phyloP scores from a whole-genome alignment of 2,329 filamentous ascomycete species.

The Sarocladium kiliense region DNA sequence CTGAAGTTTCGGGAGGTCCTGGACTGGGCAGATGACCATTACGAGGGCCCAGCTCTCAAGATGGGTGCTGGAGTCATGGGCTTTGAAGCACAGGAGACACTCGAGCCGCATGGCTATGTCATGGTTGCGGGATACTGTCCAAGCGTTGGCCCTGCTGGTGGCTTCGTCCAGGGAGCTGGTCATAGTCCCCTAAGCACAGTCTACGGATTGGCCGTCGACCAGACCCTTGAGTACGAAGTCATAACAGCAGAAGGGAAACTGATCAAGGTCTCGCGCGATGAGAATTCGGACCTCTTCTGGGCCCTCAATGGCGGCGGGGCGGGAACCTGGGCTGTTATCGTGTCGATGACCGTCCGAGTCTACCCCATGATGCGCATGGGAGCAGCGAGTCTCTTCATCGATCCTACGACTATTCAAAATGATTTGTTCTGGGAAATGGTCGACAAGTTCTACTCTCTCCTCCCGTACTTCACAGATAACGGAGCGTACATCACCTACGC shows the following conservation, averaged over 20 bases:
- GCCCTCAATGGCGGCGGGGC: slow-evolving; percentile 40
- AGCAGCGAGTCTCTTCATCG: slow-evolving; percentile 14
- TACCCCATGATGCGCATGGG: not conserved
- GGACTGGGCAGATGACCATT: slow-evolving; percentile 34
- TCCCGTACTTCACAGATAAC: slow-evolving; percentile 36
- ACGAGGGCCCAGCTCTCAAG: slow-evolving; percentile 46
- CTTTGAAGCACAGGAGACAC: slow-evolving; percentile 40
- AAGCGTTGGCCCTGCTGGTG: slow-evolving; percentile 56
- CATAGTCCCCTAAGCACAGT: slow-evolving; percentile 45
- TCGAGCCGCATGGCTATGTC: slow-evolving; percentile 37
- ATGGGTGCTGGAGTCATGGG: slow-evolving; percentile 51
- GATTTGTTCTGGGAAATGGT: slow-evolving; percentile 1
- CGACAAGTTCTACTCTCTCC: slow-evolving; percentile 14
- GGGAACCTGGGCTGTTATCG: not conserved
- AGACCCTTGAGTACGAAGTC: slow-evolving; percentile 49
- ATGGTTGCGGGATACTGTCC: slow-evolving; percentile 51
- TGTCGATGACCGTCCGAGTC: not conserved
- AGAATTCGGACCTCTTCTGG: slow-evolving; percentile 53
- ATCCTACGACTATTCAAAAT: not conserved
- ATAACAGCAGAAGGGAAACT: slow-evolving; percentile 44
- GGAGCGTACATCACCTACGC: slow-evolving; percentile 42
- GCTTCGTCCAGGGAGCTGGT: slow-evolving; percentile 56
- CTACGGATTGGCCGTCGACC: slow-evolving; percentile 54
- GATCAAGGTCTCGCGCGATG: slow-evolving; percentile 40
- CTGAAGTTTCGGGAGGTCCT: slow-evolving; percentile 36